phyloP scores from a whole-genome alignment of 352 stramenopile species.

The Phytophthora fragariaefolia region DNA sequence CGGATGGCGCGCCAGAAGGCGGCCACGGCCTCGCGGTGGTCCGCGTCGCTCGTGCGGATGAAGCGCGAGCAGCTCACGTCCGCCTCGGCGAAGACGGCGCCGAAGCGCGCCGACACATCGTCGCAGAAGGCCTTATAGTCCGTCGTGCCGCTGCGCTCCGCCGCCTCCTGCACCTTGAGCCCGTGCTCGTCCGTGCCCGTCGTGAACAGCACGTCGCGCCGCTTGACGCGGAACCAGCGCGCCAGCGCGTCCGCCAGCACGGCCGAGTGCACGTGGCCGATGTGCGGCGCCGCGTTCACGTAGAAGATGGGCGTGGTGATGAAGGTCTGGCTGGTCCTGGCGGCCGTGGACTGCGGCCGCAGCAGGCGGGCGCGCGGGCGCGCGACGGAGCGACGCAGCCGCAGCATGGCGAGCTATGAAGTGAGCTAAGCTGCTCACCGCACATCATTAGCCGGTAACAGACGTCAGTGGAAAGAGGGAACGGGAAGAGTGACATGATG shows the following conservation, averaged over 20 bases:
- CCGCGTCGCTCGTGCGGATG: slow-evolving; percentile 96
- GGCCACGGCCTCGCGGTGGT: slow-evolving; percentile 93
- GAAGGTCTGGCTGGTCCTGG: slow-evolving; percentile 35
- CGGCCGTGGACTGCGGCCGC: background rate
- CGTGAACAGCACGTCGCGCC: slow-evolving; percentile 89
- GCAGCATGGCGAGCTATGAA: background rate
- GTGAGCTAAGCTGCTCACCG: background rate
- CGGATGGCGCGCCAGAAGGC: slow-evolving; percentile 93
- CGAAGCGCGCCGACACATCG: slow-evolving; percentile 91
- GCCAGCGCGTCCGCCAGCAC: slow-evolving; percentile 89
- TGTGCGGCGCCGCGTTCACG: slow-evolving; percentile 99
- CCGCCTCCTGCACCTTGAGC: slow-evolving; percentile 96
- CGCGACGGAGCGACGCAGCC: background rate
- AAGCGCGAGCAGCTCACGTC: slow-evolving; percentile 95
- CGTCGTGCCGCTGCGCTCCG: slow-evolving; percentile 82
- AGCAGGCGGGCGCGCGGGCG: background rate
- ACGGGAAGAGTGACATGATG: background rate
- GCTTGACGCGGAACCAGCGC: slow-evolving; percentile 77
- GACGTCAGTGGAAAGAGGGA: background rate
- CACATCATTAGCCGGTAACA: too few species aligned
- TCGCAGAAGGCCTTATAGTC: slow-evolving; percentile 93
- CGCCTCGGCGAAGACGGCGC: slow-evolving; percentile 89
- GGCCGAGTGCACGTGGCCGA: slow-evolving; percentile 98
- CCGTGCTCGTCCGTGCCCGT: slow-evolving; percentile 99
- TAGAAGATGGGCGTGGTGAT: slow-evolving; percentile 99